Percentiles rank a stretch among this genome's conserved stretches.
phyloP scores from a whole-genome alignment of 2,329 filamentous ascomycete genomes.

The Diaporthe longicolla region DNA sequence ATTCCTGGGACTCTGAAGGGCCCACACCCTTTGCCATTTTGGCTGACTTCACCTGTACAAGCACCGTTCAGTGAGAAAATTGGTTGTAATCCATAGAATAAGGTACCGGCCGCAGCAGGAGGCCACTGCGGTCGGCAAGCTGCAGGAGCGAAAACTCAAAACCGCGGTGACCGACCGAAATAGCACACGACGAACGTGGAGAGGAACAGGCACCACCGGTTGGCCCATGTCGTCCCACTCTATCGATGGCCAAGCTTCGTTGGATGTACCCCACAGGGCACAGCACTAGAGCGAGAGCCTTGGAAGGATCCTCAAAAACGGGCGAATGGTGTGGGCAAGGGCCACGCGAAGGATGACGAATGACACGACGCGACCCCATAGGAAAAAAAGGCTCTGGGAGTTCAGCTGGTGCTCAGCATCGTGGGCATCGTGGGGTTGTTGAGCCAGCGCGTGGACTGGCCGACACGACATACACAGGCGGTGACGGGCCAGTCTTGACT shows the following conservation, averaged over 20 bases:
- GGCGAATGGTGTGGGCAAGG: constrained; percentile 6
- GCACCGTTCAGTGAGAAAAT: neutral
- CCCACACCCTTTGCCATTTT: neutral
- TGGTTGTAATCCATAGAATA: neutral
- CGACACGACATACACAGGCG: constrained; percentile 37
- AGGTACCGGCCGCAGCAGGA: constrained; percentile 2
- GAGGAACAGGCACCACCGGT: constrained; percentile 23
- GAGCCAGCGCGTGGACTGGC: constrained; percentile 11
- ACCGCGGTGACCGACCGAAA: constrained; percentile 35
- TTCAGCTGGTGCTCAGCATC: constrained; percentile 24
- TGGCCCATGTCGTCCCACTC: constrained; percentile 31
- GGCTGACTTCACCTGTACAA: neutral
- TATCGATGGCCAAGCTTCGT: constrained; percentile 29
- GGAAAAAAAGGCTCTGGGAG: neutral
- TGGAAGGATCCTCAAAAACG: constrained; percentile 27
- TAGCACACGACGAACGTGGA: constrained; percentile 23
- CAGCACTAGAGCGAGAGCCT: constrained; percentile 7
- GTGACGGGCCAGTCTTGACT: constrained; percentile 26
- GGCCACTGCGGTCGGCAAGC: constrained; percentile 15
- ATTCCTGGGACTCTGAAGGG: neutral
- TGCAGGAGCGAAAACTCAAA: constrained; percentile 31
- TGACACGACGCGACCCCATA: constrained; percentile 23
- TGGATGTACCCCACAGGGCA: constrained; percentile 32
- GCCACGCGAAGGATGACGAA: constrained; percentile 32
- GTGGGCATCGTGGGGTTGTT: constrained; percentile 31